phyloP scores from a whole-genome alignment of 2,329 filamentous ascomycete species.

The Cladosporium sp. region DNA sequence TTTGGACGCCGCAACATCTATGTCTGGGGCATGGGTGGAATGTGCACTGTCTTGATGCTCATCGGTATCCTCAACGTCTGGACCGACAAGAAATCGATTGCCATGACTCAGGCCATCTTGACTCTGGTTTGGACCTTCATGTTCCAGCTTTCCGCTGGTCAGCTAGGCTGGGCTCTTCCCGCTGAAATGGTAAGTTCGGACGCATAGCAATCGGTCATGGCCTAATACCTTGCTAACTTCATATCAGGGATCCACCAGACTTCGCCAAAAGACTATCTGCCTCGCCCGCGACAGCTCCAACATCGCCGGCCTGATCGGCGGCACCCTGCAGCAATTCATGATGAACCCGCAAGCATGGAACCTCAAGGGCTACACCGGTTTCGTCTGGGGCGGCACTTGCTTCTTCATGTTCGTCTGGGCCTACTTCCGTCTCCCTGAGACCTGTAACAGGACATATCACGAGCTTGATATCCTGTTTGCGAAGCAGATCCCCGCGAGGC shows the following conservation, averaged over 20 bases:
- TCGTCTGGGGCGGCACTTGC: constrained; percentile 27
- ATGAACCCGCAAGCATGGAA: constrained; percentile 21
- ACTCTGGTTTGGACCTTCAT: constrained; percentile 44
- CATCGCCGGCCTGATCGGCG: constrained; percentile 21
- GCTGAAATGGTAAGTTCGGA: constrained; percentile 14
- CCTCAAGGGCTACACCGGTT: constrained; percentile 31
- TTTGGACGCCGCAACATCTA: constrained; percentile 40
- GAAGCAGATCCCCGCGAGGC: constrained; percentile 25
- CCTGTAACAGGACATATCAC: constrained; percentile 32
- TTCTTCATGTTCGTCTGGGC: constrained; percentile 28
- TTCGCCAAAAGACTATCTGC: constrained; percentile 18
- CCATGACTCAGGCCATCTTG: constrained; percentile 42
- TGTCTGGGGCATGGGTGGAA: constrained; percentile 21
- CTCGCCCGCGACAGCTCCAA: constrained; percentile 26
- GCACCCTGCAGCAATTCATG: constrained; percentile 25
- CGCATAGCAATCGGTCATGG: too few species aligned
- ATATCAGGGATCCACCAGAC: background rate
- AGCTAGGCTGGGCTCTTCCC: constrained; percentile 18
- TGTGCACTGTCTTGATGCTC: constrained; percentile 29
- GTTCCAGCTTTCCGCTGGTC: constrained; percentile 20
- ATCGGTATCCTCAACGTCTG: constrained; percentile 19
- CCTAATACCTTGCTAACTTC: background rate
- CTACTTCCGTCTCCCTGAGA: constrained; percentile 33
- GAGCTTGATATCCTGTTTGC: constrained; percentile 36
- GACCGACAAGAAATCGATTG: background rate